A percentile compares a stretch with the other conserved stretches of the same genome.
These are phyloP conservation scores for Naganishia vaughanmartiniae DNA, from an alignment of 768 basidiomycete species.

Conservation along the genomic window DNA sequence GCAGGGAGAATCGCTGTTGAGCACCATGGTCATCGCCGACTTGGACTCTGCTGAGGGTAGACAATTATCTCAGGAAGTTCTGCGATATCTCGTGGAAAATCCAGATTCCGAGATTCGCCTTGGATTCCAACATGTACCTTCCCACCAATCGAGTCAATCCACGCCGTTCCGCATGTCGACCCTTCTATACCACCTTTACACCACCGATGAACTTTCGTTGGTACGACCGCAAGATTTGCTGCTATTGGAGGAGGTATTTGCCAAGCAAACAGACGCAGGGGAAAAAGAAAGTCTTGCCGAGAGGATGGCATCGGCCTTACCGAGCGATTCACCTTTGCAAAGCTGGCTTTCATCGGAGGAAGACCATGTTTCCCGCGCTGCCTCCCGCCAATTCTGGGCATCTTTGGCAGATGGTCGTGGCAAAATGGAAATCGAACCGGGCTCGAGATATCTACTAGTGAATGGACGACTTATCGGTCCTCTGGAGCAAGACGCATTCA, in stretches of 20 bases:
- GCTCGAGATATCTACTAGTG: conserved; percentile 65
- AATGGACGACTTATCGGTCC: conserved; percentile 89
- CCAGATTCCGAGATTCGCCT: conserved; percentile 55
- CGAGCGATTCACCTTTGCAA: background rate
- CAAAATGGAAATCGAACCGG: conserved; percentile 59
- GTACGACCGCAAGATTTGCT: conserved; percentile 37
- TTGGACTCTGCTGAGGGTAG: conserved; percentile 66
- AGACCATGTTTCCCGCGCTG: conserved; percentile 27
- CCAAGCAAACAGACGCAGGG: background rate
- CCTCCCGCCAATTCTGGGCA: conserved; percentile 45
- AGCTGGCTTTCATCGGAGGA: background rate
- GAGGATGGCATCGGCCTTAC: background rate
- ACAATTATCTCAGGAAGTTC: conserved; percentile 47
- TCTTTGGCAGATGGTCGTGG: conserved; percentile 48
- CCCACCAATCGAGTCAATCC: conserved; percentile 52
- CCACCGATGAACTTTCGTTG: conserved; percentile 33
- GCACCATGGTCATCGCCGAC: conserved; percentile 69
- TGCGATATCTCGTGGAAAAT: conserved; percentile 2
- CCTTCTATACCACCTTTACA: conserved; percentile 41
- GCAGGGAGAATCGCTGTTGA: conserved; percentile 41
- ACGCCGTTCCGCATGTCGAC: conserved; percentile 54
- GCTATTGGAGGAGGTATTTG: conserved; percentile 37
- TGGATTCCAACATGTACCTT: conserved; percentile 75
- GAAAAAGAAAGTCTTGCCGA: background rate
- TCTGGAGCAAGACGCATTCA: conserved; percentile 62